These are phyloP conservation scores for Ogataea methylovora DNA, from an alignment of 805 yeast species.

Conservation along the genomic window DNA sequence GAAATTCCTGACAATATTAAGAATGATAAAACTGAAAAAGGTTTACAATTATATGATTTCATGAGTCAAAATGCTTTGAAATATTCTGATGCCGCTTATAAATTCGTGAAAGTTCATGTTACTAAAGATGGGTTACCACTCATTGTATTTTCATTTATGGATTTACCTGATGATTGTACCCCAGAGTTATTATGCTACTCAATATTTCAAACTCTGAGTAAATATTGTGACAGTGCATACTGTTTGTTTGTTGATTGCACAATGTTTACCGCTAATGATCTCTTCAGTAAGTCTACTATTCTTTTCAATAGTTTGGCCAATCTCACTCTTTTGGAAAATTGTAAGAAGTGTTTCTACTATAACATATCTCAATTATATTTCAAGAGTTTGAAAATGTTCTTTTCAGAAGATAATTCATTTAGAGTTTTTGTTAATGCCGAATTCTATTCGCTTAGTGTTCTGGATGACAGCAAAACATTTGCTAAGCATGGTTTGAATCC, in stretches of 20 bases:
- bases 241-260: slow-evolving; percentile 65
- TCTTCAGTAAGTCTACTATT: slow-evolving; percentile 6
- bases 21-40: slow-evolving; percentile 36
- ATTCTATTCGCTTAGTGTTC: slow-evolving; percentile 33
- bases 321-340: slow-evolving; percentile 40
- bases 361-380: slow-evolving; percentile 33
- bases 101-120: slow-evolving; percentile 54
- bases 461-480: slow-evolving; percentile 37
- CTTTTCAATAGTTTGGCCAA: slow-evolving; percentile 34
- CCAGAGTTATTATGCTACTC: slow-evolving; percentile 50
- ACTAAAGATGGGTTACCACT: slow-evolving; percentile 70
- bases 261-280: slow-evolving; percentile 28
- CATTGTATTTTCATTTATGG: slow-evolving; percentile 42
- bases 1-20: slow-evolving; percentile 49
- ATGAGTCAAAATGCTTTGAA: slow-evolving; percentile 60
- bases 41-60: slow-evolving; percentile 56
- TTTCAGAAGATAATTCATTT: slow-evolving; percentile 5
- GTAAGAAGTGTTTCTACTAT: slow-evolving; percentile 45
- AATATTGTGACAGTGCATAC: slow-evolving; percentile 64
- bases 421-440: slow-evolving; percentile 4
- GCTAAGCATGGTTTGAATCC: slow-evolving; percentile 37
- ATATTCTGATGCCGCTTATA: slow-evolving; percentile 39
- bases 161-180: slow-evolving; percentile 30
- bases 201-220: slow-evolving; percentile 55
- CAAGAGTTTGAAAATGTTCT: slow-evolving; percentile 1